phyloP scores from a whole-genome alignment of 2,329 filamentous ascomycete species.

The Aspergillaceae sp. region DNA sequence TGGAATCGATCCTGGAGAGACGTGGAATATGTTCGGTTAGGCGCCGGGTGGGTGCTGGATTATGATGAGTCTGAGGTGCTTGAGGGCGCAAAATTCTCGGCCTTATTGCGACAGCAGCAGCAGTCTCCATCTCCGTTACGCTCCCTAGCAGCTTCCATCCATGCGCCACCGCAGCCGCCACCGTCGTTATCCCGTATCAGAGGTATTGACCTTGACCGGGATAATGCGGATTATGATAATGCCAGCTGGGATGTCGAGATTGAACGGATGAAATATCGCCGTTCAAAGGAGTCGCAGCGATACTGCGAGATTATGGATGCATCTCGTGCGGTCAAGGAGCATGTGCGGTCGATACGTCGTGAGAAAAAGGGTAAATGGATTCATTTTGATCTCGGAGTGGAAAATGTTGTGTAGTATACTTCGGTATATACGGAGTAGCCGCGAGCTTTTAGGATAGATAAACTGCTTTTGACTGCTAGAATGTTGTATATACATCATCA shows the following conservation, averaged over 20 bases:
- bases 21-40: constrained; percentile 34
- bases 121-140: constrained; percentile 1
- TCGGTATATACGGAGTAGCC: constrained; percentile 5
- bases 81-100: too few species aligned
- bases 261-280: constrained; percentile 24
- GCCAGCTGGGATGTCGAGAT: constrained; percentile 24
- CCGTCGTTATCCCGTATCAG: not conserved
- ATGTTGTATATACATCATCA: too few species aligned
- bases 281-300: constrained; percentile 22
- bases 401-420: constrained; percentile 12
- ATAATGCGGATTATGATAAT: constrained; percentile 4
- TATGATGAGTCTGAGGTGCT: constrained; percentile 8
- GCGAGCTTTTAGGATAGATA: too few species aligned
- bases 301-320: constrained; percentile 19
- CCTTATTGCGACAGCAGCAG: not conserved
- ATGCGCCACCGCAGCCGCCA: constrained; percentile 9
- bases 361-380: constrained; percentile 33
- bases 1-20: constrained; percentile 41
- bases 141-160: constrained; percentile 15
- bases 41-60: constrained; percentile 33
- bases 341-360: constrained; percentile 23
- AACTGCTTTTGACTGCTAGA: too few species aligned
- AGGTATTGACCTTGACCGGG: not conserved
- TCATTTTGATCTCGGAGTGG: constrained; percentile 25
- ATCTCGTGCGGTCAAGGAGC: constrained; percentile 23